These are phyloP conservation scores for Pseudotulostoma volvatum DNA, from an alignment of 495 filamentous ascomycete species.

Conservation along the genomic window DNA sequence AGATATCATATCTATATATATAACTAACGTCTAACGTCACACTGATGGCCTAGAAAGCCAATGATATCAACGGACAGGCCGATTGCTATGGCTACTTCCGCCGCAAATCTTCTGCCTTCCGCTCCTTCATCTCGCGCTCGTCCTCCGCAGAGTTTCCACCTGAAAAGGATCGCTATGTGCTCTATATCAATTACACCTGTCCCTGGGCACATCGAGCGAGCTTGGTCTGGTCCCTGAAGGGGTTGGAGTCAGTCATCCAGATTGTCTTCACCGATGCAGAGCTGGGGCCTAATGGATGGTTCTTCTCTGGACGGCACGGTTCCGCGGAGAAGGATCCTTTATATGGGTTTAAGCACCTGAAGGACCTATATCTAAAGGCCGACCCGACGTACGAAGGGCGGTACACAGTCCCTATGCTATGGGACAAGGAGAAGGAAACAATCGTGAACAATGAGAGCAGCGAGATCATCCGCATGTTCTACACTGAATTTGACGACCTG, in stretches of 20 bases:
- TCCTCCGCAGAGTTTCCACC: constrained; percentile 48
- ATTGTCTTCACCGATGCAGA: constrained; percentile 54
- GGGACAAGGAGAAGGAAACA: constrained; percentile 52
- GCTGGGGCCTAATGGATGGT: constrained; percentile 51
- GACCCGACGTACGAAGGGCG: constrained; percentile 53
- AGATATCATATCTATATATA: too few relatives aligned
- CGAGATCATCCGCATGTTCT: constrained; percentile 62
- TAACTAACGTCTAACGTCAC: too few relatives aligned
- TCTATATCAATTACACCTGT: constrained; percentile 62
- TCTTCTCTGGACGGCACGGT: constrained; percentile 45
- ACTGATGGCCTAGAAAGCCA: neutral
- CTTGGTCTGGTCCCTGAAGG: constrained; percentile 63
- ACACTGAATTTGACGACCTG: constrained; percentile 42
- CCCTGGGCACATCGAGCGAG: constrained; percentile 74
- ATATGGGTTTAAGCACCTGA: constrained; percentile 44
- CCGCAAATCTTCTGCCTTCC: constrained; percentile 31
- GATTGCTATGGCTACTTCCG: constrained; percentile 36
- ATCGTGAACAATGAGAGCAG: constrained; percentile 77
- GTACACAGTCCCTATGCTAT: constrained; percentile 68
- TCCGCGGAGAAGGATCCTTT: constrained; percentile 44
- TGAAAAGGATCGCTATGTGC: constrained; percentile 60
- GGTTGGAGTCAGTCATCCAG: constrained; percentile 55
- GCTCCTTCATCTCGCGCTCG: constrained; percentile 33
- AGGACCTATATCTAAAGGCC: constrained; percentile 56
- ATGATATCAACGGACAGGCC: constrained; percentile 10